phyloP scores from a whole-genome alignment of 1,284 basidiomycete species.

The Marasmius sp. region DNA sequence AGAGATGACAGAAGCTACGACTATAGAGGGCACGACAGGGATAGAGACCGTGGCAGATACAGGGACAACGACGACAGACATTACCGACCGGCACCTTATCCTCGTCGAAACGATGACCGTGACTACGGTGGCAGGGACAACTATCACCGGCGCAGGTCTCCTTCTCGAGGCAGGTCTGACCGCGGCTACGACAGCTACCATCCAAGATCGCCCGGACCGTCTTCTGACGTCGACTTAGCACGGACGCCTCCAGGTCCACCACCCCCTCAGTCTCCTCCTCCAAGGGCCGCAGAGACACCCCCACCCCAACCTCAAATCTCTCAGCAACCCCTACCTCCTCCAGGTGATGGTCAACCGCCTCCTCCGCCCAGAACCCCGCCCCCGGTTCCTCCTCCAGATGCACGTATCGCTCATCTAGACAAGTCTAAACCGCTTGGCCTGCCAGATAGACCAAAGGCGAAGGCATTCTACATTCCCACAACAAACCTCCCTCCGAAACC shows the following conservation, averaged over 20 bases:
- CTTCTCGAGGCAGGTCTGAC: conserved; percentile 10
- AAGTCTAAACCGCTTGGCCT: conserved; percentile 19
- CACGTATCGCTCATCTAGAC: not conserved
- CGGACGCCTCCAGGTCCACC: conserved; percentile 10
- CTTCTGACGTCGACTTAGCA: conserved; percentile 5
- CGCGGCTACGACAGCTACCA: conserved; percentile 8
- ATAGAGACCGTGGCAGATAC: conserved; percentile 23
- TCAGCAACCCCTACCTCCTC: conserved; percentile 13
- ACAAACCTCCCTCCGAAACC: conserved; percentile 3
- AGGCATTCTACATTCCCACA: conserved; percentile 21
- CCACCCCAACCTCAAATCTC: not conserved
- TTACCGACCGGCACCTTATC: conserved; percentile 25
- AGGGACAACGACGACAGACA: conserved; percentile 21
- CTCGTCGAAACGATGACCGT: conserved; percentile 15
- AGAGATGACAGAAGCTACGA: conserved; percentile 13
- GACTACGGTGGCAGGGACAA: conserved; percentile 16
- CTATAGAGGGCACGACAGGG: conserved; percentile 19
- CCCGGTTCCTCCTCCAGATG: conserved; percentile 13
- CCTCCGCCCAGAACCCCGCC: conserved; percentile 9
- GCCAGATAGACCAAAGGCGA: not conserved
- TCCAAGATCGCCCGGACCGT: conserved; percentile 18
- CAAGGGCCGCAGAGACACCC: conserved; percentile 8
- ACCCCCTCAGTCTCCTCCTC: conserved; percentile 9
- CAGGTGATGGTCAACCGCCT: conserved; percentile 14
- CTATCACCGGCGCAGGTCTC: conserved; percentile 12